Conservation (phyloP, 2,329 filamentous ascomycete genomes). For the Zymoseptoria brevis region DNA sequence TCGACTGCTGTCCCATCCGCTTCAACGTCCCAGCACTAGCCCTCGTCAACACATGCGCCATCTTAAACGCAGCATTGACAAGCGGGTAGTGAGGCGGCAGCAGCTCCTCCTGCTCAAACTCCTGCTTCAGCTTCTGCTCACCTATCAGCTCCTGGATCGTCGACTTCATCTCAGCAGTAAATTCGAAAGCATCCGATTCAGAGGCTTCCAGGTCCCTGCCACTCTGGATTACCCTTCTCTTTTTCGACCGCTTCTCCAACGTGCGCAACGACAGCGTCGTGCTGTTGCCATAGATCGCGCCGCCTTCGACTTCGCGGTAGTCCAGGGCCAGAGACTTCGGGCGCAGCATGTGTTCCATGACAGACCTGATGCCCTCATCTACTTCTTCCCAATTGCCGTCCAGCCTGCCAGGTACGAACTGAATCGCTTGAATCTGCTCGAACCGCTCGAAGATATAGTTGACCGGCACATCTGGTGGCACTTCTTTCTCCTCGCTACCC, state of each 20-base stretch:
- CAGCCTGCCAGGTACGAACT: constrained; percentile 6
- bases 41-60: constrained; percentile 9
- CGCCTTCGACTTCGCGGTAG: constrained; percentile 15
- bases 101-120: background rate
- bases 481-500: background rate
- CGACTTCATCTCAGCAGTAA: too few species aligned
- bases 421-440: constrained; percentile 18
- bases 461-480: constrained; percentile 5
- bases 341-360: background rate
- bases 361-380: constrained; percentile 1
- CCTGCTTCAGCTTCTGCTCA: too few species aligned
- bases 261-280: constrained; percentile 6
- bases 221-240: background rate
- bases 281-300: constrained; percentile 10
- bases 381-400: background rate
- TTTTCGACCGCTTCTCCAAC: background rate
- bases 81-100: background rate
- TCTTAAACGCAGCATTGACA: constrained; percentile 5
- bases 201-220: too few species aligned
- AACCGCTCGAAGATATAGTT: constrained; percentile 24
- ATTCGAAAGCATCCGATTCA: too few species aligned
- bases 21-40: constrained; percentile 4
- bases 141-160: too few species aligned
- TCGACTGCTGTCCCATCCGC: background rate
- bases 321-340: constrained; percentile 5